Percentiles rank a stretch among this genome's conserved stretches.
Evolutionary conservation across 2,329 filamentous ascomycete genomes (phyloP).

Genomic region (Sclerotinia nivalis): DNA sequence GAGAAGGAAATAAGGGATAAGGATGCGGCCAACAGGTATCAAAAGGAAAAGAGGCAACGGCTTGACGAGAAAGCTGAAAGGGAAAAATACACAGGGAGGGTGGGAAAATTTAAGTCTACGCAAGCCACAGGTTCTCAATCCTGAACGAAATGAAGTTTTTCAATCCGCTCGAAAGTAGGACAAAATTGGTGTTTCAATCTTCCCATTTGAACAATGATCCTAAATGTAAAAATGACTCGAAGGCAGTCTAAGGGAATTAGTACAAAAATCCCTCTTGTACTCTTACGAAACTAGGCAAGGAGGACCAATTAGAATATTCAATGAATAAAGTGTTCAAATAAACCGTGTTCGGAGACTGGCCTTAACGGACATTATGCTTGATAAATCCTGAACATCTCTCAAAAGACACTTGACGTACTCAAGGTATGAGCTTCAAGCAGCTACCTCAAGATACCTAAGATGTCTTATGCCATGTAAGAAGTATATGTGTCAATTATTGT

Average conservation of each 20-base stretch:
- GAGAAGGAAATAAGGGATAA: neutral
- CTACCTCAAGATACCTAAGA: neutral
- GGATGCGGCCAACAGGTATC: neutral
- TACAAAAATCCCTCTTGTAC: neutral
- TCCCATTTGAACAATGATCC: no score
- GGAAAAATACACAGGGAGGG: neutral
- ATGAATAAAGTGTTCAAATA: no score
- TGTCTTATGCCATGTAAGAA: slow-evolving; percentile 3
- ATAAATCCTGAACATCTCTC: neutral
- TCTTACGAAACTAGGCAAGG: neutral
- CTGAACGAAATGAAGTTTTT: neutral
- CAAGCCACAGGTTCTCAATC: neutral
- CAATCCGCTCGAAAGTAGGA: neutral
- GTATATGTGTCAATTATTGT: slow-evolving; percentile 17
- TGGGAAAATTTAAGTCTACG: neutral
- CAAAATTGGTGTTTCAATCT: no score
- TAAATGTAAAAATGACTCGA: neutral
- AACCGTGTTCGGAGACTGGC: neutral
- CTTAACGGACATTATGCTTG: neutral
- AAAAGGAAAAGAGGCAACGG: neutral
- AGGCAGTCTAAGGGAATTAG: neutral
- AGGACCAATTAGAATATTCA: neutral
- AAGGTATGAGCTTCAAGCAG: neutral
- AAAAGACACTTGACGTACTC: neutral
- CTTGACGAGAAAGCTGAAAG: neutral